Evolutionary conservation across 148 eudicot species (phyloP), one percentile per base, ranked within the genome.

Genomic region (Mesembryanthemum crystallinum): DNA sequence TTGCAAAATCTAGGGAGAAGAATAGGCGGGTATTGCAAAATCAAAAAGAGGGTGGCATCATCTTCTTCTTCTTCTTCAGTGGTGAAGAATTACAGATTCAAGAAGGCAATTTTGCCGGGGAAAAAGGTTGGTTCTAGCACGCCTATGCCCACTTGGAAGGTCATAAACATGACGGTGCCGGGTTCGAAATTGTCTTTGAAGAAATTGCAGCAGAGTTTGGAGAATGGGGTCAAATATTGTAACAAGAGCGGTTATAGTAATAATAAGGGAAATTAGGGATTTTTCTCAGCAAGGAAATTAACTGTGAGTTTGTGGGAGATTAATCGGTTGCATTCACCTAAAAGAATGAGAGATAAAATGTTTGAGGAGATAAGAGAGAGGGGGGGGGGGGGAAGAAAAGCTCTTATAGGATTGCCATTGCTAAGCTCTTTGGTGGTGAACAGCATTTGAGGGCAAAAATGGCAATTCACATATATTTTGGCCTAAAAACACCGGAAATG

Each of bases 291-390:
- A 28, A 66, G 95, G 60, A 92, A 90, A 85, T 63, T 90, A 75
- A 96, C 85, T 65, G 91, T 96, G 13, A 82, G 88, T 80, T 77
- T 89, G 65, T 90, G 97, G 97, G 97, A 92, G 78, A 80, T 90
- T 61, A 85, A 87, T 83, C 90, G 85, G 28, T 58, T 81, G 37
- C 71, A 83, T 78, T 87, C 89, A 11, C 85, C 88, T 33, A 65
- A 24, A 65, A 62, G 76, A 51, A 39, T 76, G 51, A 65, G 59
- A 65, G 58, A 78, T 1, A 55, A 83, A 47, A 75, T 71, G 39
- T 58, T 67, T 75, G 78, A 79, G 15, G 86, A 74, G 37, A 64
- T 30, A 49, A 78, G 65, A 33, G 61, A 57, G 61, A 57, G 60
- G 28, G 61, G n/a, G 61, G n/a, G 27, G n/a, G 61, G 27, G 82